Evolutionary conservation across 129 eudicot species (phyloP), one percentile per base, ranked within the genome.

Genomic region (Glebionis coronaria): DNA sequence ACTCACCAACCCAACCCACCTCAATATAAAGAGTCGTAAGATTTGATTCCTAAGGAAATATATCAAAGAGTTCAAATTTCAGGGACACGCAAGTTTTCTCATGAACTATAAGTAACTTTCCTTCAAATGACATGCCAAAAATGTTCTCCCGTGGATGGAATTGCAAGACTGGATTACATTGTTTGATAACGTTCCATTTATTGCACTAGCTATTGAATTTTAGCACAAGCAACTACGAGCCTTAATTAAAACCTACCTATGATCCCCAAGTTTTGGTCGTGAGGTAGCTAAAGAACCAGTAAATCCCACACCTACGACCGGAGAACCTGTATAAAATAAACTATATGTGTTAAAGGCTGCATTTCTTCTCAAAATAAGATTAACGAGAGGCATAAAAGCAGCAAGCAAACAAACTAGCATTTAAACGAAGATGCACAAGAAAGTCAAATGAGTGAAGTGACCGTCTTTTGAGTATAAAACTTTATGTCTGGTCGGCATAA

Each of bases 301-400:
- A 72, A 93, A 89, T 19, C 95, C 99, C 73, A 89, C 88, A 82
- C 93, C 99, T 28, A 93, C 76, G 38, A 77, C 95, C 1, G 88
- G 90, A 70, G 67, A 79, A 76, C 93, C 99, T 94, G 69, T 54
- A 65, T 14, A 65, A 42, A 57, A 56, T 49, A 70, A 51, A 19
- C 4, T 31, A 42, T 2, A 5, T 31, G 47, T n/a, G 52, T 63
- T n/a, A 23, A 70, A 70, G 20, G 31, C 42, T 23, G 25, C n/a
- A 78, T 42, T 65, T 75, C 27, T 47, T 50, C 23, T 18, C 44
- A 50, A 21, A 21, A 7, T 63, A 75, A 25, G 47, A 58, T 58
- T 12, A 56, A 20, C 7, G 46, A 38, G 52, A 35, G 62, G 52
- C 40, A 23, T 12, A 46, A 74, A 20, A 47, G 45, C 23, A 66